Evolutionary conservation across 129 eudicot species (phyloP).

Genomic region (Heracleum sosnowskyi): DNA sequence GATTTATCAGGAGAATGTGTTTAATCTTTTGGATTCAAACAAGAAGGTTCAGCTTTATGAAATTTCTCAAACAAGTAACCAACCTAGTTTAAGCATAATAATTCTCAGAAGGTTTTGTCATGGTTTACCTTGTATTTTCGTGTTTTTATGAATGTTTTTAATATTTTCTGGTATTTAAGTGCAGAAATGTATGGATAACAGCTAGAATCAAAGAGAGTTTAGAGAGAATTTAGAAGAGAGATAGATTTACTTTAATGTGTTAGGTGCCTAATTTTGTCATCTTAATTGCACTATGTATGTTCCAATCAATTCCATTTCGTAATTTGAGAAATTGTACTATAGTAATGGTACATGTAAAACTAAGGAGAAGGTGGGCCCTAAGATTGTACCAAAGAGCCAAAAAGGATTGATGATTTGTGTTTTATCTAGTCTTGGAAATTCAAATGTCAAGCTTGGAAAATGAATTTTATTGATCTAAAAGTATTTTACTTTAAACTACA

Average conservation of each 20-base stretch:
- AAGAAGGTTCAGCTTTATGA: conserved; percentile 65
- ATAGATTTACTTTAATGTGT: background rate
- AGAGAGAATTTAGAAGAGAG: too few species aligned
- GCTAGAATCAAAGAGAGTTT: too few species aligned
- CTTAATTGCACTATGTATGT: conserved; percentile 30
- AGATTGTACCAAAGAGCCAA: conserved; percentile 53
- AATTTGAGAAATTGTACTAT: conserved; percentile 43
- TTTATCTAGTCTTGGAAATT: conserved; percentile 26
- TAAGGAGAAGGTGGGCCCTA: conserved; percentile 30
- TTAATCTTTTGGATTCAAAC: conserved; percentile 54
- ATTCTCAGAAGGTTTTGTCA: background rate
- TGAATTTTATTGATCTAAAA: conserved; percentile 72
- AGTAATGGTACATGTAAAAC: conserved; percentile 22
- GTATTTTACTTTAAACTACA: background rate
- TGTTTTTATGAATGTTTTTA: too few species aligned
- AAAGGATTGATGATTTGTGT: conserved; percentile 59
- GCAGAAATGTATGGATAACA: too few species aligned
- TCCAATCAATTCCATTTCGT: conserved; percentile 42
- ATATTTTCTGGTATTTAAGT: too few species aligned
- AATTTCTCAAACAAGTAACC: conserved; percentile 57
- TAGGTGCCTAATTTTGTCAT: background rate
- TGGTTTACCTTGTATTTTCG: too few species aligned
- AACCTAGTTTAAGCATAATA: background rate
- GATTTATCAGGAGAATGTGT: conserved; percentile 54
- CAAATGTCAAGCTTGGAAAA: conserved; percentile 37